These are phyloP conservation scores for Cytospora leucostoma DNA, from an alignment of 2,329 filamentous ascomycete genomes.

Conservation along the genomic window DNA sequence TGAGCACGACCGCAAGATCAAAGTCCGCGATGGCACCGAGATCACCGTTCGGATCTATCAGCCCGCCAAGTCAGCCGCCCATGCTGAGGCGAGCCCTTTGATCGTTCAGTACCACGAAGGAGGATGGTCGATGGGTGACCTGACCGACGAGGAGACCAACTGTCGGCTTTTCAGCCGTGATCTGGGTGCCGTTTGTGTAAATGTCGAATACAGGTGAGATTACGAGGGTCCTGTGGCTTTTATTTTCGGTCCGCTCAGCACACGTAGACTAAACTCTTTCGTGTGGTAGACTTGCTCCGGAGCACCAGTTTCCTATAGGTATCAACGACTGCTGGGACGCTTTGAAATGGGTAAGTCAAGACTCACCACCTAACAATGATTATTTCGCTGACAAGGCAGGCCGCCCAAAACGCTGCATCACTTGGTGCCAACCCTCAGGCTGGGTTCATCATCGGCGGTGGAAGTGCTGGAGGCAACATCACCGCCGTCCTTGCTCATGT, in stretches of 20 bases:
- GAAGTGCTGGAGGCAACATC: slow-evolving; percentile 48
- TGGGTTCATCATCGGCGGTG: slow-evolving; percentile 53
- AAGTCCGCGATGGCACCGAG: slow-evolving; percentile 37
- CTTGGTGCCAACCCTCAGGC: slow-evolving; percentile 44
- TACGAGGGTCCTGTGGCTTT: too few species aligned
- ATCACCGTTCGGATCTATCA: slow-evolving; percentile 39
- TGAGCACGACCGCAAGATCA: slow-evolving; percentile 37
- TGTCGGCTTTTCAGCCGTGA: slow-evolving; percentile 37
- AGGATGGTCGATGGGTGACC: slow-evolving; percentile 38
- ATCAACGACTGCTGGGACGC: slow-evolving; percentile 48
- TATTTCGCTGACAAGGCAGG: slow-evolving; percentile 19
- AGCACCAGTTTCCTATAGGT: slow-evolving; percentile 47
- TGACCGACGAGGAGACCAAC: slow-evolving; percentile 37
- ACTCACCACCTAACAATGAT: neutral
- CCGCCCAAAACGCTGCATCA: slow-evolving; percentile 40
- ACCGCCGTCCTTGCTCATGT: slow-evolving; percentile 42
- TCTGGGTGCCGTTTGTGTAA: slow-evolving; percentile 44
- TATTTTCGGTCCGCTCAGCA: neutral
- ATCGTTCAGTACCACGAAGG: slow-evolving; percentile 41
- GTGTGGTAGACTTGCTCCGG: slow-evolving; percentile 42
- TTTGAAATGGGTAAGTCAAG: slow-evolving; percentile 42
- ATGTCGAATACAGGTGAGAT: slow-evolving; percentile 42
- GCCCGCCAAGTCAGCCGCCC: slow-evolving; percentile 28
- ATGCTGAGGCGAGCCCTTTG: slow-evolving; percentile 32
- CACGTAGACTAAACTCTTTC: neutral